These are phyloP conservation scores for Suhomyces anneliseae DNA, from an alignment of 1,139 yeast species.

Conservation along the genomic window DNA sequence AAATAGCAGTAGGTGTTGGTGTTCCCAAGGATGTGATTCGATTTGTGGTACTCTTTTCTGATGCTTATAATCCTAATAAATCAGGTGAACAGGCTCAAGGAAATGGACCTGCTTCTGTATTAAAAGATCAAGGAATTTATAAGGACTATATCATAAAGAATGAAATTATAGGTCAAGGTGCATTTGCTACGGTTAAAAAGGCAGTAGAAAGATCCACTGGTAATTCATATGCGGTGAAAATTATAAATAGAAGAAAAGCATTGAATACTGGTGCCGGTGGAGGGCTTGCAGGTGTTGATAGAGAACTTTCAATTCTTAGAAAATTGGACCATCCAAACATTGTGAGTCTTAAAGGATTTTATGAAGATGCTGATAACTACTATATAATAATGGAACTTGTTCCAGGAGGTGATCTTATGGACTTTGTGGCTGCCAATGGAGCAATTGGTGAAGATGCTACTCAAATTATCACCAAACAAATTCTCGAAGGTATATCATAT, in stretches of 20 bases:
- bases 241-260: conserved; percentile 79
- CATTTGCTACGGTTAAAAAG: conserved; percentile 92
- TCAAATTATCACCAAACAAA: conserved; percentile 80
- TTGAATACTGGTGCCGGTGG: conserved; percentile 59
- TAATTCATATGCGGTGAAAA: conserved; percentile 83
- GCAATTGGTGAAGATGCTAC: conserved; percentile 89
- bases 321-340: conserved; percentile 81
- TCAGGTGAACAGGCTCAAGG: conserved; percentile 14
- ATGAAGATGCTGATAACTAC: conserved; percentile 77
- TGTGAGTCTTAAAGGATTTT: conserved; percentile 77
- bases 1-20: conserved; percentile 87
- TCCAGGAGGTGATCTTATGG: conserved; percentile 98
- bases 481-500: conserved; percentile 78
- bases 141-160: conserved; percentile 75
- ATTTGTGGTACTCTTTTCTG: conserved; percentile 66
- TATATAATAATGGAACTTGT: conserved; percentile 94
- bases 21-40: conserved; percentile 73
- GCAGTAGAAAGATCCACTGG: conserved; percentile 87
- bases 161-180: conserved; percentile 92
- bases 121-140: conserved; percentile 55
- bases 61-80: conserved; percentile 39
- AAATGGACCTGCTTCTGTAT: conserved; percentile 20
- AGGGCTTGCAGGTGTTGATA: conserved; percentile 63
- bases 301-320: conserved; percentile 80
- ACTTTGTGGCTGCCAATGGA: conserved; percentile 88